Percentiles rank a stretch among this genome's conserved stretches.
Conservation (phyloP, 2,329 filamentous ascomycete genomes). For the Zymoseptoria crescenta region DNA sequence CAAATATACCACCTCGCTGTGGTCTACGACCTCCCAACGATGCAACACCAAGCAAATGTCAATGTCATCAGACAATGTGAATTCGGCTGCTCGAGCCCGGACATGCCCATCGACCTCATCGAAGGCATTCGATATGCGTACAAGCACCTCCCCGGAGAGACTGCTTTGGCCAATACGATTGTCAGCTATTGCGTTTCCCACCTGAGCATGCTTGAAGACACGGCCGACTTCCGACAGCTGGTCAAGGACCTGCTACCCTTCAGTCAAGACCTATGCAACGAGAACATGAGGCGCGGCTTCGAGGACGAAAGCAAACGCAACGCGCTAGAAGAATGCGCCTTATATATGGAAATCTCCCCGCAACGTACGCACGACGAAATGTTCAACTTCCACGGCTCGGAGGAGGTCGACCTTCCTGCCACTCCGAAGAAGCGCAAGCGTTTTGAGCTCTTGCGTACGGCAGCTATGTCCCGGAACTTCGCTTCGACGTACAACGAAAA, state of each 20-base stretch:
- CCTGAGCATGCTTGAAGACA: conserved; percentile 23
- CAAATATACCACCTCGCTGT: conserved; percentile 36
- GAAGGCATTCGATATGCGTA: conserved; percentile 32
- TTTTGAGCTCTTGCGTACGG: background rate
- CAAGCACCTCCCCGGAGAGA: conserved; percentile 20
- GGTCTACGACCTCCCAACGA: conserved; percentile 34
- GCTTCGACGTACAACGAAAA: background rate
- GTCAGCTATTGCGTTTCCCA: conserved; percentile 40
- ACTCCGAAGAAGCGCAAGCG: background rate
- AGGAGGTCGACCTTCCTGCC: background rate
- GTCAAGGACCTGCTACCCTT: conserved; percentile 33
- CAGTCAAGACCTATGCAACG: conserved; percentile 34
- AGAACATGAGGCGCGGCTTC: conserved; percentile 32
- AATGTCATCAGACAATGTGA: conserved; percentile 35
- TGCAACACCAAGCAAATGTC: conserved; percentile 33
- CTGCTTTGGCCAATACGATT: conserved; percentile 32
- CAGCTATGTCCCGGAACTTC: background rate
- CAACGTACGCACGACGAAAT: background rate
- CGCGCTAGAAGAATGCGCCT: background rate
- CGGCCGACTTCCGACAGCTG: conserved; percentile 31
- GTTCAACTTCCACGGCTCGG: background rate
- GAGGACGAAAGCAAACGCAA: conserved; percentile 33
- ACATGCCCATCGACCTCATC: conserved; percentile 34
- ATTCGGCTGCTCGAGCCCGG: conserved; percentile 31
- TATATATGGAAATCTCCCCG: background rate